A percentile compares a stretch with the other conserved stretches of the same genome.
phyloP scores from a whole-genome alignment of 2,329 filamentous ascomycete species.

The Dryadomyces quercus-mongolicae region DNA sequence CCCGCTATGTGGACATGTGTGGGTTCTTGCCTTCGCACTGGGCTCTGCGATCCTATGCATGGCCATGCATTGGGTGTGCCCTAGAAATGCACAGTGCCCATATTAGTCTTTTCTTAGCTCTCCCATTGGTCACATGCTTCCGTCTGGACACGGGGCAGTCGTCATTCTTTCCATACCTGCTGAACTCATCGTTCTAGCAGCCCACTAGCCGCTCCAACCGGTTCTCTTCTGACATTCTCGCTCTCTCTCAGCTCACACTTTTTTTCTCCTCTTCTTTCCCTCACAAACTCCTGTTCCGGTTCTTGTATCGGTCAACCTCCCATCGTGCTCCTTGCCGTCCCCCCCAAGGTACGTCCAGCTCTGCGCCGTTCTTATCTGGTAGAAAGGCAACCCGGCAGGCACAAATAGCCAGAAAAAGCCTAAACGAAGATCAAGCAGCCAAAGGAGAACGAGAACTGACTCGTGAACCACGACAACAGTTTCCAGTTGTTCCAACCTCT shows the following conservation, averaged over 20 bases:
- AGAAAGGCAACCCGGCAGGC: background rate
- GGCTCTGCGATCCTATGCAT: background rate
- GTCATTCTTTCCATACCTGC: conserved; percentile 6
- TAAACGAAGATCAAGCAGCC: background rate
- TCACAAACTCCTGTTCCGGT: background rate
- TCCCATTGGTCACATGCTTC: background rate
- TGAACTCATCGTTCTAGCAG: background rate
- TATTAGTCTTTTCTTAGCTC: background rate
- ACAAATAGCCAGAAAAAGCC: background rate
- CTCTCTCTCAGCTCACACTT: background rate
- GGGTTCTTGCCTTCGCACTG: background rate
- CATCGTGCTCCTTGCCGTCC: background rate
- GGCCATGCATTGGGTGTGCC: background rate
- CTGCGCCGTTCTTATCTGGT: background rate
- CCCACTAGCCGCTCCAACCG: background rate
- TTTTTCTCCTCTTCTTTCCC: background rate
- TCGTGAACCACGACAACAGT: background rate
- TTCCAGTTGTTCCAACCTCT: background rate
- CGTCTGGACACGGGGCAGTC: conserved; percentile 8
- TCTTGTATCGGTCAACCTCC: background rate
- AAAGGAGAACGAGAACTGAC: background rate
- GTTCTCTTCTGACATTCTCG: background rate
- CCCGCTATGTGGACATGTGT: background rate
- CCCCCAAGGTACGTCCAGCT: background rate
- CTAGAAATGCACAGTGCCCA: conserved; percentile 4